Base-by-base conservation (phyloP, 352 stramenopile species). In the Blastocystis sp. region DNA sequence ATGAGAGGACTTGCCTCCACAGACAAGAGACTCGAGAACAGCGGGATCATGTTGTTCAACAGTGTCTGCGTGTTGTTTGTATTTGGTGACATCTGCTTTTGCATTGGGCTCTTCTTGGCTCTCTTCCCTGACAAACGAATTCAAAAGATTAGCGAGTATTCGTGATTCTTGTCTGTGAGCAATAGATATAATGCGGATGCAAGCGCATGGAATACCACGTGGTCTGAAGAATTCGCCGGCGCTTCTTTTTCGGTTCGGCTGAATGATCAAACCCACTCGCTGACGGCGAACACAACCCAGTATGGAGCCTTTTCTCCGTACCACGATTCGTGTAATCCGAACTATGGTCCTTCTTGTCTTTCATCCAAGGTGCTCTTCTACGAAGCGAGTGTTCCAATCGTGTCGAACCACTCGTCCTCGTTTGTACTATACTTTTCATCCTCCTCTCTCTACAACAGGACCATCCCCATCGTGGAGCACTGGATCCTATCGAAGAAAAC, bases 231-330 rank as follows among this genome's bases (percentile, higher is more conserved):
- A 38, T 69, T 67, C 69, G 11, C 2, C 14, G 11, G 28, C 17
- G 21, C 60, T 14, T 45, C 34, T 28, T 69, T 84, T 53, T 52
- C 34, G n/a, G 14, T 45, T 59, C 19, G n/a, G 14, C 23, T 84
- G 17, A 45, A 84, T 23, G 34, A 45, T 38, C 38, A 48, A 3
- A 52, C n/a, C 45, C 14, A 23, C 21, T 34, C 11, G 17, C 34
- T 67, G n/a, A 62, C 23, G 7, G 17, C 48, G 28, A 69, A 59
- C 10, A 69, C 74, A 14, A 69, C 74, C 21, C 9, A 53, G 19
- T 67, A n/a, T 70, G 74, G 74, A 41, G 2, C 61, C n/a, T 84
- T 69, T 69, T 84, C 67, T 70, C 74, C 74, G 56, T 84, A 70
- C 48, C 74, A 53, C 23, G 74, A 84, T 84, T 2, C 60, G 34